Percentiles rank a stretch among this genome's conserved stretches.
phyloP scores from a whole-genome alignment of 139 green algal genomes.

The Asterochloris erici region DNA sequence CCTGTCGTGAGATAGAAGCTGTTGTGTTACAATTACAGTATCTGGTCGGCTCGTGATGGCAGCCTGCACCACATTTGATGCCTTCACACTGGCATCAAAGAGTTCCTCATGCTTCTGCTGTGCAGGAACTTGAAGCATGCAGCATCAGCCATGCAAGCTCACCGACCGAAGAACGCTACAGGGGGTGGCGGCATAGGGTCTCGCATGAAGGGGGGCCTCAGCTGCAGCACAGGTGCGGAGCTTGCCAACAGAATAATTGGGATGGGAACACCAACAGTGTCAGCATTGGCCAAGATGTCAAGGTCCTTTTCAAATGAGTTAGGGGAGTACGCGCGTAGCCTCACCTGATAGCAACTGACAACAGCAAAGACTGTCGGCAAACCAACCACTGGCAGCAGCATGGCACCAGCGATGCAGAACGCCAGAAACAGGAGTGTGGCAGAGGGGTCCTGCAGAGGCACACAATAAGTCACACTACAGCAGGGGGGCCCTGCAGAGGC shows the following conservation, averaged over 20 bases:
- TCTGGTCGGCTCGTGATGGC: no score
- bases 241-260: neutral
- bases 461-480: no score
- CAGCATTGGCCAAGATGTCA: neutral
- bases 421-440: slow-evolving; percentile 17
- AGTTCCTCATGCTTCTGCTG: no score
- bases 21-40: no score
- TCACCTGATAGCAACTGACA: slow-evolving; percentile 7
- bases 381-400: neutral
- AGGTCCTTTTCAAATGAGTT: neutral
- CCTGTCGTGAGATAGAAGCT: no score
- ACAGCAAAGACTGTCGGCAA: slow-evolving; percentile 8
- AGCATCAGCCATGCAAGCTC: slow-evolving; percentile 15
- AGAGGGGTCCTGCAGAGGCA: slow-evolving; percentile 9
- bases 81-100: no score
- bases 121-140: no score
- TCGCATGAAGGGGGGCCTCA: slow-evolving; percentile 37
- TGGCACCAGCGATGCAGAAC: neutral
- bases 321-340: neutral
- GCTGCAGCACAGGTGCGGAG: neutral
- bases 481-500: slow-evolving; percentile 7
- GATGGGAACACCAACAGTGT: neutral
- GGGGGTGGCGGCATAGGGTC: slow-evolving; percentile 33
- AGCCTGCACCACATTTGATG: no score
- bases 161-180: slow-evolving; percentile 21